Conservation (phyloP, 495 filamentous ascomycete genomes). For the Aspergillus campestris region DNA sequence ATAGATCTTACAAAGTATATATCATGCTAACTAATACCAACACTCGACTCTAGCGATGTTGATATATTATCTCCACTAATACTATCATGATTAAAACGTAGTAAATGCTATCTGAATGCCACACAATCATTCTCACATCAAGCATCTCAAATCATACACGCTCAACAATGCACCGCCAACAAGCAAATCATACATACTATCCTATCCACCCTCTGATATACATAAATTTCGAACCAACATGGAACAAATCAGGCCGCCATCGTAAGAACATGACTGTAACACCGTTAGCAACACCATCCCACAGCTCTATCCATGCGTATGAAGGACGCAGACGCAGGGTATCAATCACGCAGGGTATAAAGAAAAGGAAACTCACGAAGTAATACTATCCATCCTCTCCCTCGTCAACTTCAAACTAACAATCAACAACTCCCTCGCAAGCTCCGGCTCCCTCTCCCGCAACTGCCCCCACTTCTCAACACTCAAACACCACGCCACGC, state of each 20-base stretch:
- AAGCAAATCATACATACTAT: background rate
- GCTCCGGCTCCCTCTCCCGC: slow-evolving; percentile 59
- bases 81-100: too few relatives aligned
- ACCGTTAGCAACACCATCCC: background rate
- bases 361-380: slow-evolving; percentile 44
- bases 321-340: too few relatives aligned
- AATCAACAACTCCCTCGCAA: slow-evolving; percentile 75
- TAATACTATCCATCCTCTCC: slow-evolving; percentile 86
- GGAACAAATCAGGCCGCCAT: slow-evolving; percentile 21
- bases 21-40: too few relatives aligned
- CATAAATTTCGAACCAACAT: background rate
- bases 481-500: slow-evolving; percentile 74
- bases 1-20: too few relatives aligned
- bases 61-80: too few relatives aligned
- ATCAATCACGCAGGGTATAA: background rate
- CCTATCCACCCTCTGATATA: background rate
- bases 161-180: too few relatives aligned
- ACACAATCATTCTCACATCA: too few relatives aligned
- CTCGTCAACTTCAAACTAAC: slow-evolving; percentile 80
- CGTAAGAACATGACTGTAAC: slow-evolving; percentile 25
- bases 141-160: too few relatives aligned
- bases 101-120: too few relatives aligned
- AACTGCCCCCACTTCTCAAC: slow-evolving; percentile 59
- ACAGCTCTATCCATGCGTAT: too few relatives aligned
- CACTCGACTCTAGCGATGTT: too few relatives aligned